Base-by-base conservation (phyloP, 2,329 filamentous ascomycete species). In the Torrubiella hemipterigena region DNA sequence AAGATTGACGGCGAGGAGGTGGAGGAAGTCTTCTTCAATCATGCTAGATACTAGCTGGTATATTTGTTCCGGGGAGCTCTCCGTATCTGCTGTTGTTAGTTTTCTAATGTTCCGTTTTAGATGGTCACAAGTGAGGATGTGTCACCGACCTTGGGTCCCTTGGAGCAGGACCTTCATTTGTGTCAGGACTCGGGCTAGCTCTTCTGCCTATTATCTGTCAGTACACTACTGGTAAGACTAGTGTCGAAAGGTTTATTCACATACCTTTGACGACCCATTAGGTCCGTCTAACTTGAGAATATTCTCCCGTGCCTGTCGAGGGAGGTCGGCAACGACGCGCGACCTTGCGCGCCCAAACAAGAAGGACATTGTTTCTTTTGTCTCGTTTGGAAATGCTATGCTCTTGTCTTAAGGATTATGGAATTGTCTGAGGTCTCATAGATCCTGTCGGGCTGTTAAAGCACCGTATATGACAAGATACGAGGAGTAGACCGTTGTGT, bases 141-240 rank as follows among this genome's bases (percentile, higher is more conserved):
- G n/a, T n/a, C n/a, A n/a, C 17, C 4, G 67, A 93, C 86, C 86
- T 58, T 84, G 83, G 38, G 86, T 94, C 42, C 89, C 91, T 65
- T 96, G 89, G 11, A 98, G 73, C 37, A 91, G 76, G 40, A 86
- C 63, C 57, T 96, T 96, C 79, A 96, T 93, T 55, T 93, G 83
- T 31, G 71, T 69, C 40, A 98, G 70, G 44, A 87, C 78, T 51
- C 85, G 84, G 29, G 84, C 80, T 40, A 93, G 68, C 50, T 95
- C 87, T 51, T 96, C 89, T 39, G 78, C 71, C 86, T 94, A 35
- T 9, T 28, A 19, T 35, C 19, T 18, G 27, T 17, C 16, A 50
- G 34, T 34, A 46, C 27, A 26, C 45, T 34, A 35, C 38, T 33
- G 26, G 40, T 38, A 37, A 43, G 41, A 31, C 37, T 34, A 11